A percentile compares a stretch with the other conserved stretches of the same genome.
Evolutionary conservation across 305 asterid genomes (phyloP).

Genomic region (Andrographis paniculata): DNA sequence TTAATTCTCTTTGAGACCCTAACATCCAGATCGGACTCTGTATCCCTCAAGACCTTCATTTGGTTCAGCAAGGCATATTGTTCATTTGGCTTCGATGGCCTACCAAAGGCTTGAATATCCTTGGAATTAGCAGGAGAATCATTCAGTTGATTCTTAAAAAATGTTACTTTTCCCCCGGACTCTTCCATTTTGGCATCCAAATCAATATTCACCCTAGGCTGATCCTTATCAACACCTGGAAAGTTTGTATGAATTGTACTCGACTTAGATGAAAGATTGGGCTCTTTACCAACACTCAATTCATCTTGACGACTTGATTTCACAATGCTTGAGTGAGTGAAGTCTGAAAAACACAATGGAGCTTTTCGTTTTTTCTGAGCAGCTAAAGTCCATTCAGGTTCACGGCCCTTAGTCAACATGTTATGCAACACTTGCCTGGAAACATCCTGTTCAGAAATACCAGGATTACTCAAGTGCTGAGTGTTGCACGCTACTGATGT

Average conservation of each 20-base stretch:
- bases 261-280: constrained; percentile 22
- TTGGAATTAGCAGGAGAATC: constrained; percentile 53
- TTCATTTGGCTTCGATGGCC: constrained; percentile 57
- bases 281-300: constrained; percentile 21
- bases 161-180: constrained; percentile 34
- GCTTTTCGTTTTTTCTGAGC: constrained; percentile 34
- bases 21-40: constrained; percentile 48
- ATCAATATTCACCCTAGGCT: constrained; percentile 25
- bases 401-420: constrained; percentile 43
- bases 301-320: constrained; percentile 43
- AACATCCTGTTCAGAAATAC: constrained; percentile 33
- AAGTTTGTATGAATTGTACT: constrained; percentile 32
- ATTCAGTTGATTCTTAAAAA: constrained; percentile 31
- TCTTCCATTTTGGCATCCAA: constrained; percentile 30
- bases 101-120: constrained; percentile 80
- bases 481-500: constrained; percentile 20
- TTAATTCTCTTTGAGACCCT: constrained; percentile 49
- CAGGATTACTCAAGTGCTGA: constrained; percentile 27
- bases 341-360: constrained; percentile 32
- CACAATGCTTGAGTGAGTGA: constrained; percentile 39
- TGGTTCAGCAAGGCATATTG: constrained; percentile 46
- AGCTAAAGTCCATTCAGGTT: constrained; percentile 29
- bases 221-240: constrained; percentile 29
- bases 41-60: constrained; percentile 36
- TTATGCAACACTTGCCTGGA: constrained; percentile 29